phyloP scores from a whole-genome alignment of 2,329 filamentous ascomycete genomes.

The Pezicula rhizophila region DNA sequence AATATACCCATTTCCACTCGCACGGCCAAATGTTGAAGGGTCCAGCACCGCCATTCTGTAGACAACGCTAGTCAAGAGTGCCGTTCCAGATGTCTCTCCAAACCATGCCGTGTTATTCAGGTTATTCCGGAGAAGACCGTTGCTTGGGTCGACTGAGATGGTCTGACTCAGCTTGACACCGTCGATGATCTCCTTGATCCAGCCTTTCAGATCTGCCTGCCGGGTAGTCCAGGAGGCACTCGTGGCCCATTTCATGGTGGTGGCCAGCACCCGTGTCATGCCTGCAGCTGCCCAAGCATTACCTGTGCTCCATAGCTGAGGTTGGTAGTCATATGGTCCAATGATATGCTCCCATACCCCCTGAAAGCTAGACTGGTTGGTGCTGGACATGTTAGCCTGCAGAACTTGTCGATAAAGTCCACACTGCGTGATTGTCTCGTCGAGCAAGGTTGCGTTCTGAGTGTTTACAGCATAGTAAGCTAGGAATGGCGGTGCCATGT shows the following conservation, averaged over 20 bases:
- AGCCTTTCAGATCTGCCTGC: conserved; percentile 25
- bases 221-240: conserved; percentile 7
- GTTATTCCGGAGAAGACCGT: conserved; percentile 40
- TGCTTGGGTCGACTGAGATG: conserved; percentile 15
- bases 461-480: conserved; percentile 38
- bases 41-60: conserved; percentile 39
- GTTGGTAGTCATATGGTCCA: conserved; percentile 21
- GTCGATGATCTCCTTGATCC: conserved; percentile 32
- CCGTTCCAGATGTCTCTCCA: conserved; percentile 42
- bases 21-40: conserved; percentile 28
- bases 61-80: conserved; percentile 35
- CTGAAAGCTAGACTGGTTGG: conserved; percentile 4
- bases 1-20: conserved; percentile 22
- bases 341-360: conserved; percentile 39
- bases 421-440: conserved; percentile 34
- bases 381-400: conserved; percentile 21
- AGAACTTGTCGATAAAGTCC: conserved; percentile 36
- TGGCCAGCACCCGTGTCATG: conserved; percentile 39
- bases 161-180: conserved; percentile 25
- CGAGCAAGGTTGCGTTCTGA: conserved; percentile 28
- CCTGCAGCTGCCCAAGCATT: conserved; percentile 43
- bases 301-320: conserved; percentile 38
- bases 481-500: conserved; percentile 41
- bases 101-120: conserved; percentile 37
- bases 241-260: conserved; percentile 28